These are phyloP conservation scores for Halophytophthora batemanensis DNA, from an alignment of 352 stramenopile species.

Conservation along the genomic window DNA sequence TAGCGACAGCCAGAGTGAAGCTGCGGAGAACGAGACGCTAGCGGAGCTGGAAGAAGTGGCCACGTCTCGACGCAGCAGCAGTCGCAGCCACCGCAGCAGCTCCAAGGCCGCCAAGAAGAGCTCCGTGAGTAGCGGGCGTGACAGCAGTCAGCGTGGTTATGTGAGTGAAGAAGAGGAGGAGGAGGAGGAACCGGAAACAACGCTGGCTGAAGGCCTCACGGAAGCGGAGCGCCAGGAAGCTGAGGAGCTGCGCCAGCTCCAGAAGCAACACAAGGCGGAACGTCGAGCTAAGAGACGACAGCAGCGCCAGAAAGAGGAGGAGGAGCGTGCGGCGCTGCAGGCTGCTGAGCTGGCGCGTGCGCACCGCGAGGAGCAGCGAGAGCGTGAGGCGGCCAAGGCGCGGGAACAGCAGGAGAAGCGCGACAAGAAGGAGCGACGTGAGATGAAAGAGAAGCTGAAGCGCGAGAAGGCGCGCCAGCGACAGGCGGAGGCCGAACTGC, in stretches of 20 bases:
- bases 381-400: slow-evolving; percentile 36
- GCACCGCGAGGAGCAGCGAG: slow-evolving; percentile 36
- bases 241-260: slow-evolving; percentile 29
- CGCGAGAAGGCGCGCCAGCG: slow-evolving; percentile 35
- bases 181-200: slow-evolving; percentile 12
- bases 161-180: slow-evolving; percentile 16
- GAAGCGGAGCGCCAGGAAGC: slow-evolving; percentile 18
- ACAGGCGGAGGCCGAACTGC: slow-evolving; percentile 33
- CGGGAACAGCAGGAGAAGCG: slow-evolving; percentile 37
- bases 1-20: slow-evolving; percentile 19
- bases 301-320: slow-evolving; percentile 36
- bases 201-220: not conserved
- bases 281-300: slow-evolving; percentile 35
- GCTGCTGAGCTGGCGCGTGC: slow-evolving; percentile 35
- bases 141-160: slow-evolving; percentile 15
- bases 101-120: slow-evolving; percentile 29
- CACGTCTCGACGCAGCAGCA: slow-evolving; percentile 15
- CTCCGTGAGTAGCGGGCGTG: slow-evolving; percentile 23
- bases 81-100: slow-evolving; percentile 10
- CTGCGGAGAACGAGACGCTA: slow-evolving; percentile 13
- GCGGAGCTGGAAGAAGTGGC: slow-evolving; percentile 14
- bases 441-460: slow-evolving; percentile 40
- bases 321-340: slow-evolving; percentile 26
- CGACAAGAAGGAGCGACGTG: slow-evolving; percentile 35
- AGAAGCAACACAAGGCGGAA: slow-evolving; percentile 38